Base-by-base conservation (phyloP, 2,329 filamentous ascomycete species). In the Leptographium procerum region DNA sequence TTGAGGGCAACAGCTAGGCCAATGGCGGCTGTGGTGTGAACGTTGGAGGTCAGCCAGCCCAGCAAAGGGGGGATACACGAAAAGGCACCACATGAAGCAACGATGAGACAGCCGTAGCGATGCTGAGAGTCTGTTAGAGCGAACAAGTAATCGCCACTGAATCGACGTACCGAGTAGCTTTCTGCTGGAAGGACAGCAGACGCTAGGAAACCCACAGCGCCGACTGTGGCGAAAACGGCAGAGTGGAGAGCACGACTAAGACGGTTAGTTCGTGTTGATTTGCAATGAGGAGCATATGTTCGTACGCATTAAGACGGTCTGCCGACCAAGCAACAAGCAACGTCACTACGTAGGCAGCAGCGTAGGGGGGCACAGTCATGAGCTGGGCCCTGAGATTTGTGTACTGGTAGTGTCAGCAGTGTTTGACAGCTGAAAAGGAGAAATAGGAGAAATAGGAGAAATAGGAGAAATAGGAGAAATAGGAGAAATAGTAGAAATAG, bases 341-440 rank as follows among this genome's bases (percentile, higher is more conserved):
- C 3, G 55, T 57, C 9, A 57, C 55, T 3, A 57, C 55, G 29
- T 71, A 71, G 50, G 70, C 84, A 3, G 86, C 69, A 0, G 78
- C 78, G 65, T 87, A 88, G 62, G 83, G 86, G 2, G 85, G 85
- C 31, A 88, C 85, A 0, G 84, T 87, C 58, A 88, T 74, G 36
- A 85, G 77, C 66, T 88, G 85, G 0, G 85, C 79, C 59, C 82
- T 61, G 9, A 71, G 65, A 34, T 70, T 67, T 29, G 66, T 60
- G 45, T 67, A 71, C n/a, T 60, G 22, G 4, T 16, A 14, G 13
- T 29, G 9, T 29, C 22, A 36, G 10, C 6, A 19, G 34, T 16
- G 3, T 28, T 29, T 16, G 11, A 47, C 45, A 9, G 45, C 9
- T 11, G n/a, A n/a, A n/a, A n/a, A n/a, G 43, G 9, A 19, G 43